Evolutionary conservation across 257 asterid species (phyloP).

Genomic region (Solanum chiquidenum): DNA sequence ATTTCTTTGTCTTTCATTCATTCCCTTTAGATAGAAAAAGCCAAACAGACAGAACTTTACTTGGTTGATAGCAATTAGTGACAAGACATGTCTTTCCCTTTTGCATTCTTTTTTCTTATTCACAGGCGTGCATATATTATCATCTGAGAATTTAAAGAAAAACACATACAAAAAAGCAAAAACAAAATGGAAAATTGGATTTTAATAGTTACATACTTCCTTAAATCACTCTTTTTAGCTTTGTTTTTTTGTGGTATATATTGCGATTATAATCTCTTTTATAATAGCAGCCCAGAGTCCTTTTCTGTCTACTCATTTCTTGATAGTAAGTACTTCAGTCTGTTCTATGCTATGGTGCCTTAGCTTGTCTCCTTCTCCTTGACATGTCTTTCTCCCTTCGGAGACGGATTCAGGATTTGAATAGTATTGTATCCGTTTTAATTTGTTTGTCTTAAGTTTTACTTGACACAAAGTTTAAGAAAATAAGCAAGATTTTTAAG

Average conservation of each 20-base stretch:
- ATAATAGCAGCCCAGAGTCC: conserved; percentile 11
- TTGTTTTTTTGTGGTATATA: conserved; percentile 16
- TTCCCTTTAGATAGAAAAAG: not conserved
- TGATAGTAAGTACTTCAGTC: conserved; percentile 19
- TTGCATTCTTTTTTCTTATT: conserved; percentile 1
- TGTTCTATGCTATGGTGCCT: not conserved
- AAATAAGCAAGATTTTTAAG: not conserved
- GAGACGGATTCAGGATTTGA: not conserved
- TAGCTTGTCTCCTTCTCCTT: conserved; percentile 29
- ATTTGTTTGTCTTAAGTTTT: too few relatives aligned
- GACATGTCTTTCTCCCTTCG: conserved; percentile 8
- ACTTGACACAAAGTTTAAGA: not conserved
- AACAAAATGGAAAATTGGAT: conserved; percentile 15
- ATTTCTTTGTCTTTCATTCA: not conserved
- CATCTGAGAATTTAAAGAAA: not conserved
- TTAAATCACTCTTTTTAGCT: conserved; percentile 9
- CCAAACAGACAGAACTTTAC: conserved; percentile 18
- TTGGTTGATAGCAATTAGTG: conserved; percentile 15
- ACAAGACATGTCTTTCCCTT: conserved; percentile 25
- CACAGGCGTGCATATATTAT: conserved; percentile 24
- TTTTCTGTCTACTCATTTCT: conserved; percentile 24
- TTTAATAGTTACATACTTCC: conserved; percentile 16
- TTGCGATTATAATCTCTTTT: not conserved
- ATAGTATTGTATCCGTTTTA: not conserved
- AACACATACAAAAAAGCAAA: not conserved